Conservation (phyloP, 441 rosid genomes). For the Lepidium campestre region DNA sequence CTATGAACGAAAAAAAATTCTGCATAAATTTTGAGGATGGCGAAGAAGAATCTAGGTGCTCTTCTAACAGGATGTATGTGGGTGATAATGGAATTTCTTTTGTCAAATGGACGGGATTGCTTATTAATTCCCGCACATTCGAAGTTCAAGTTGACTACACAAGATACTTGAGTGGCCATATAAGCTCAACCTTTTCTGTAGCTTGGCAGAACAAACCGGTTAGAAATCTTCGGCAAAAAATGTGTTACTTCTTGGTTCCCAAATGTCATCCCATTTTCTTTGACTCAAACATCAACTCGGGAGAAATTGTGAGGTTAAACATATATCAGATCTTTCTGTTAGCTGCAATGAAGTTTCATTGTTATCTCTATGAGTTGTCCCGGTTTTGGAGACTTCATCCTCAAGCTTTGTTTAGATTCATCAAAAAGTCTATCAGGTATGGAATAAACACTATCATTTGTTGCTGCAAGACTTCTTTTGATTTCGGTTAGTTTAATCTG, state of each 20-base stretch:
- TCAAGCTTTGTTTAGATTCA: conserved; percentile 30
- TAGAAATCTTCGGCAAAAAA: conserved; percentile 36
- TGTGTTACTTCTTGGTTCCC: conserved; percentile 57
- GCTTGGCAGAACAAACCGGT: conserved; percentile 55
- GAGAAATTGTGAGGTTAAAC: conserved; percentile 64
- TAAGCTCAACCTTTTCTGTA: conserved; percentile 62
- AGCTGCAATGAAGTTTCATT: conserved; percentile 86
- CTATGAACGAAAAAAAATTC: conserved; percentile 71
- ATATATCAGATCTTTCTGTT: conserved; percentile 77
- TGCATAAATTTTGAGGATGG: conserved; percentile 58
- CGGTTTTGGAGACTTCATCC: conserved; percentile 45
- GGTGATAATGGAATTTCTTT: conserved; percentile 56
- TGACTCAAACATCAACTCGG: conserved; percentile 75
- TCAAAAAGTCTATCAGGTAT: conserved; percentile 59
- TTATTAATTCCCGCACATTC: conserved; percentile 55
- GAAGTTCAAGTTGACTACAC: conserved; percentile 91
- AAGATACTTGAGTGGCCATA: conserved; percentile 63
- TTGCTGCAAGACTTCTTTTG: neutral
- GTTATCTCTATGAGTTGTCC: conserved; percentile 53
- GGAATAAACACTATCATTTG: neutral
- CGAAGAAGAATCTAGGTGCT: conserved; percentile 22
- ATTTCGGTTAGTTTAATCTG: neutral
- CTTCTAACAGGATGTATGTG: conserved; percentile 39
- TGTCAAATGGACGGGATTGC: conserved; percentile 81
- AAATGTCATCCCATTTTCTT: conserved; percentile 79